phyloP scores from a whole-genome alignment of 257 asterid genomes.

The Henckelia pumila region DNA sequence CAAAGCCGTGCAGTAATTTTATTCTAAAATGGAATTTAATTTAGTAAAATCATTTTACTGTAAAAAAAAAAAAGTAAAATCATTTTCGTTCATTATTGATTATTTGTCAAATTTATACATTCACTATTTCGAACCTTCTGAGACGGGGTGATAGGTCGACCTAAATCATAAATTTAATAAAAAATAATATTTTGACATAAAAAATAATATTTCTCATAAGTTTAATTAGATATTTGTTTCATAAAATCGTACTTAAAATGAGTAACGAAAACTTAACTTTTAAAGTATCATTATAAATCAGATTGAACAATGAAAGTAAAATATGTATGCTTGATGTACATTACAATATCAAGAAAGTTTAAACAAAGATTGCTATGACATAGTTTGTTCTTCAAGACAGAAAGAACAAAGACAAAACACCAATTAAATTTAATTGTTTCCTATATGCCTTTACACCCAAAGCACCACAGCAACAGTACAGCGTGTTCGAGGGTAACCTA shows the following conservation, averaged over 20 bases:
- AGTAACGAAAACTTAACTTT: background rate
- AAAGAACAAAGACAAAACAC: slow-evolving; percentile 33
- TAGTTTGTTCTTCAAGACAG: slow-evolving; percentile 18
- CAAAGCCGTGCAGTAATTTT: background rate
- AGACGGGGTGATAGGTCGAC: no score
- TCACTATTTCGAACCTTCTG: no score
- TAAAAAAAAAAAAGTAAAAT: no score
- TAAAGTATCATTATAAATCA: background rate
- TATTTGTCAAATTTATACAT: no score
- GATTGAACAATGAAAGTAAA: background rate
- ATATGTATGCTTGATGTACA: background rate
- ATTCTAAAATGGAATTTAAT: no score
- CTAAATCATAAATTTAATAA: no score
- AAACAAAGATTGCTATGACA: background rate
- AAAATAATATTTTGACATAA: no score
- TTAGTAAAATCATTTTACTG: no score
- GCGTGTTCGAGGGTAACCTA: slow-evolving; percentile 27
- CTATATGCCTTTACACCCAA: slow-evolving; percentile 29
- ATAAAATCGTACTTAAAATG: no score
- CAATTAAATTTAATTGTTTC: slow-evolving; percentile 28
- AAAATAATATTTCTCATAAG: no score
- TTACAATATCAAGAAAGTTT: background rate
- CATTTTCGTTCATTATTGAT: no score
- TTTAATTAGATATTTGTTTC: no score
- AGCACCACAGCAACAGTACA: slow-evolving; percentile 32